Base-by-base conservation (phyloP, 2,329 filamentous ascomycete species). In the Ophiosphaerella narmari region DNA sequence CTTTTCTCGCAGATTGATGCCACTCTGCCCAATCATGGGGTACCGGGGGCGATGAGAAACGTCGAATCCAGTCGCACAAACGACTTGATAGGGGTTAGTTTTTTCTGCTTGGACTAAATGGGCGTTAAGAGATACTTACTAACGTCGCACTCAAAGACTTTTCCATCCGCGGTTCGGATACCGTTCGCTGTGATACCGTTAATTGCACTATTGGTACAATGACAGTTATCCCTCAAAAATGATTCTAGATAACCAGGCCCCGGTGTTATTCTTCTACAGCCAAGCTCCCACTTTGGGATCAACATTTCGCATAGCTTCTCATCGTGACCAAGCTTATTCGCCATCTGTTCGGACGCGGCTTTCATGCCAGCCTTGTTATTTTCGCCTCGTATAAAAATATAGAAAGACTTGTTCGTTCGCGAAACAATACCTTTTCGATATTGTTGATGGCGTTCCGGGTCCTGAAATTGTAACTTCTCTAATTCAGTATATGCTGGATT, bases 211-310 rank as follows among this genome's bases (percentile, higher is more conserved):
- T 79, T 79, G 46, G 78, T 77, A 1, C 79, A 75, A 54, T 78
- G 74, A 3, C 79, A 75, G 40, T 80, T 80, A 18, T 69, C 62
- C 51, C 78, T 68, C 43, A 77, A 72, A 48, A 80, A 76, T 0
- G 77, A 76, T 45, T 71, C 59, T 65, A 81, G 76, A 52, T 80
- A 80, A 5, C 76, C 76, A 49, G 78, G 77, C 1, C 78, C 78
- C 2, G 76, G 76, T 0, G 75, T 78, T 39, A 78, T 67, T 37
- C 76, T 49, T 7, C 76, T 63, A 47, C 69, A 64, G 21, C 62
- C 59, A 5, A 63, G 48, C 39, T 61, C 53, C 57, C 55, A 62
- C 14, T 62, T 65, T 7, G 60, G 62, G 26, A 42, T 42, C 23
- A 65, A 48, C 50, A 57, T 62, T 14, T 55, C 52, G 18, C 50